Conservation (phyloP, 306 rosid genomes). For the Crataegus laevigata region DNA sequence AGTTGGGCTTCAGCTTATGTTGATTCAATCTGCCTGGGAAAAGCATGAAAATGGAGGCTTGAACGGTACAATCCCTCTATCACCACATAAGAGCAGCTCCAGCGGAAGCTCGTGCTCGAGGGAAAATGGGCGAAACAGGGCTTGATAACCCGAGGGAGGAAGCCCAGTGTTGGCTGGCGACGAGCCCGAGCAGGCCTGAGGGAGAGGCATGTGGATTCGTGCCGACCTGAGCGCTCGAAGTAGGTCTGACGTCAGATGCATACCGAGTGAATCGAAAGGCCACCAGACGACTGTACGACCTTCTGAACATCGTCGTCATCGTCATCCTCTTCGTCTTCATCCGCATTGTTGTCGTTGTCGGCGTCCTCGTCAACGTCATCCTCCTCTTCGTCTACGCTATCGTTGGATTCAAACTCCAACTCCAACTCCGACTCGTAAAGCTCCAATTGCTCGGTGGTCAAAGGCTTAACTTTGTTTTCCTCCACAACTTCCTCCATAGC, state of each 20-base stretch:
- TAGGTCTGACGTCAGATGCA: neutral
- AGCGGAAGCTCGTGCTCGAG: too few species aligned
- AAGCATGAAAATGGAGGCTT: too few species aligned
- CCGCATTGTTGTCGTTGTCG: constrained; percentile 33
- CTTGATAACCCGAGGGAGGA: too few species aligned
- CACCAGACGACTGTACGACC: constrained; percentile 38
- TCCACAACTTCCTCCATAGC: constrained; percentile 38
- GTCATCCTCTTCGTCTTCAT: constrained; percentile 21
- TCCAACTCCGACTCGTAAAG: constrained; percentile 29
- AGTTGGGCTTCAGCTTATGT: neutral
- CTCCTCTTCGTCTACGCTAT: constrained; percentile 15
- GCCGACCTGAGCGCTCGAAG: too few species aligned
- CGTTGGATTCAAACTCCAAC: constrained; percentile 31
- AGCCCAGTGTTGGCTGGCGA: too few species aligned
- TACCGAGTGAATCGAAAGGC: constrained; percentile 29
- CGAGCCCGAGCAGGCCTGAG: too few species aligned
- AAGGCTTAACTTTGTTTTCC: constrained; percentile 34
- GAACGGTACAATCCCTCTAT: too few species aligned
- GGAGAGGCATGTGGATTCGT: too few species aligned
- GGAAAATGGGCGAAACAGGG: too few species aligned
- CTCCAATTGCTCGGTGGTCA: constrained; percentile 14
- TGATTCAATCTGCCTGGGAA: neutral
- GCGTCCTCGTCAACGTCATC: constrained; percentile 16
- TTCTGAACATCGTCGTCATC: constrained; percentile 36
- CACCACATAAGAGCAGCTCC: too few species aligned